Evolutionary conservation across 768 basidiomycete species (phyloP).

Genomic region (Lactarius indigo): DNA sequence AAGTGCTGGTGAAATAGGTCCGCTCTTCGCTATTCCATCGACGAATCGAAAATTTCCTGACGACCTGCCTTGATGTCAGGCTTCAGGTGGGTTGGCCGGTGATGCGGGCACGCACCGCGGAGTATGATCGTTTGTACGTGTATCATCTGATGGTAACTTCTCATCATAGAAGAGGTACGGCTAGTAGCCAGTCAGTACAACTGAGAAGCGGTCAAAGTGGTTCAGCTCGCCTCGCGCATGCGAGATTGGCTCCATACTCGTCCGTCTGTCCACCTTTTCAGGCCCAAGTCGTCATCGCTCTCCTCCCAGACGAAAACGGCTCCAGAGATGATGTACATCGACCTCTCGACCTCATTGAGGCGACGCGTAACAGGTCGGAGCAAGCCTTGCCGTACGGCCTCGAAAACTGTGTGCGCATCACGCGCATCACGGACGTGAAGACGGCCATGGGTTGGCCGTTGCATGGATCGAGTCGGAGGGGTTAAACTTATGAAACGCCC

Average conservation of each 20-base stretch:
- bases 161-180: slow-evolving; percentile 72
- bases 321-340: slow-evolving; percentile 53
- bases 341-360: slow-evolving; percentile 59
- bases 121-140: slow-evolving; percentile 36
- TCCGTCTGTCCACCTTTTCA: slow-evolving; percentile 71
- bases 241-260: slow-evolving; percentile 66
- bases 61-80: slow-evolving; percentile 27
- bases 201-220: slow-evolving; percentile 4
- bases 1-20: slow-evolving; percentile 48
- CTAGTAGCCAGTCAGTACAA: slow-evolving; percentile 32
- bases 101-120: slow-evolving; percentile 35
- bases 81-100: slow-evolving; percentile 1
- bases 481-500: slow-evolving; percentile 33
- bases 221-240: slow-evolving; percentile 50
- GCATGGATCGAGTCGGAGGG: slow-evolving; percentile 43
- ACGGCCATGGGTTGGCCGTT: slow-evolving; percentile 60
- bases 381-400: slow-evolving; percentile 55
- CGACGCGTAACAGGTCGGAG: slow-evolving; percentile 51
- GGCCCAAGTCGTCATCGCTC: slow-evolving; percentile 58
- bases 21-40: slow-evolving; percentile 49
- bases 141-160: slow-evolving; percentile 46
- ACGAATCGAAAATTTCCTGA: slow-evolving; percentile 44
- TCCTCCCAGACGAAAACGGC: slow-evolving; percentile 71
- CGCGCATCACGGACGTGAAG: slow-evolving; percentile 63
- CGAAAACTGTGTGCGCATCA: slow-evolving; percentile 63